Base-by-base conservation (phyloP, 768 basidiomycete species). In the Hygrocybe coccinea region DNA sequence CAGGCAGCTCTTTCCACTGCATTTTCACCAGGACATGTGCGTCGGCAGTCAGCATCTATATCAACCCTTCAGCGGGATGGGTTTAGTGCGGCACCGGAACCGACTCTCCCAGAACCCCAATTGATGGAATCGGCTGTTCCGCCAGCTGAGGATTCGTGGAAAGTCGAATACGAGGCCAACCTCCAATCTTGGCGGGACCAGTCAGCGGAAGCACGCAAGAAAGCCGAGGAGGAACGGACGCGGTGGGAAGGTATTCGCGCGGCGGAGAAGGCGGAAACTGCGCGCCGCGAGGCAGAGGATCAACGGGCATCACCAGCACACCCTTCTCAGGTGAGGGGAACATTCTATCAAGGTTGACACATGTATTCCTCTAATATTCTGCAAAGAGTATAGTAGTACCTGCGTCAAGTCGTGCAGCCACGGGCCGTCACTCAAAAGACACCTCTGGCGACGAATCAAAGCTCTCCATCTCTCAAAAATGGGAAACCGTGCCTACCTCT, bases 401-500 rank as follows among this genome's bases (percentile, higher is more conserved):
- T 46, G 44, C 22, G 11, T 12, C 15, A 2, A 46, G 44, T 19
- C 11, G 11, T 17, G 21, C 39, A 22, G 17, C 21, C 15, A 35
- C 45, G 9, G 5, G 36, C 37, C 39, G 25, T 8, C 10, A 47
- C 29, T 22, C 50, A 46, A 57, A 52, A 38, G 29, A 51, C 22
- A 38, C 24, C 60, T 29, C 58, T 22, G 46, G 47, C 41, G 68
- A 67, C 14, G 35, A 45, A 15, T 14, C 17, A 17, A 55, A 47
- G 33, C 22, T 48, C 25, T 55, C 44, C 49, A 75, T 74, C 52
- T 78, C 77, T 25, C 81, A 85, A 59, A 85, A 80, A 62, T 91
- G 89, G 89, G 89, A 89, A 66, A 79, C 89, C 56, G 72, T 91
- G 36, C 77, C 83, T 45, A 79, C 80, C 21, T 81, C 79, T 1